Base-by-base conservation (phyloP, 2,329 filamentous ascomycete species). In the Trichoderma gracile region DNA sequence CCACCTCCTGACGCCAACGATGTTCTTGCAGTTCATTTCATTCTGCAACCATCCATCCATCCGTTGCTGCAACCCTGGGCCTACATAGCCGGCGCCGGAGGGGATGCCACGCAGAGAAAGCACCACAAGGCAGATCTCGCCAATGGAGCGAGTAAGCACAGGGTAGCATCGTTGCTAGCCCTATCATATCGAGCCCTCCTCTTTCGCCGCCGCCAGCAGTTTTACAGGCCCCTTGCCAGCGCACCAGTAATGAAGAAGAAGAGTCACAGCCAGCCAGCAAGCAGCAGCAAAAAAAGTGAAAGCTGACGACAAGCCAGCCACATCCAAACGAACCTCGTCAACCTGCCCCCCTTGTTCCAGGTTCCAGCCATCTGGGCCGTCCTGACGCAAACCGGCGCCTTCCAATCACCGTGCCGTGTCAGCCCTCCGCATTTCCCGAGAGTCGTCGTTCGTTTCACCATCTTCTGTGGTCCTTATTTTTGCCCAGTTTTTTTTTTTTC, bases 361-460 rank as follows among this genome's bases (percentile, higher is more conserved):
- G 30, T 60, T 30, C 60, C 60, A 63, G 52, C 52, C 60, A 27
- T 47, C 52, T 63, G 60, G 60, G 60, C 60, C 60, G 60, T 63
- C 60, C 60, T 63, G 54, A 49, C 58, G 49, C 58, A 62, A 54
- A 62, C 58, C 19, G 47, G 38, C 58, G 58, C 58, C 58, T 54
- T 49, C 58, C 58, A 62, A 62, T 62, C 58, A 62, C 47, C 49
- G 27, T 17, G 25, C 49, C 19, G 15, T 23, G 40, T 38, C 47
- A 17, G 38, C 49, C 58, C 60, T 63, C 60, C 60, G 60, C 60
- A 63, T 63, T 63, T 63, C 33, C 43, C 49, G 58, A 53, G 23
- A 9, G 7, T 12, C 8, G 9, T 46, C 21, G 6, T 5, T 23
- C 21, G 43, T 27, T 23, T n/a, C 42, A 17, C 2, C 23, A 38